phyloP scores from a whole-genome alignment of 2,329 filamentous ascomycete species.

The Fonsecaea pedrosoi region DNA sequence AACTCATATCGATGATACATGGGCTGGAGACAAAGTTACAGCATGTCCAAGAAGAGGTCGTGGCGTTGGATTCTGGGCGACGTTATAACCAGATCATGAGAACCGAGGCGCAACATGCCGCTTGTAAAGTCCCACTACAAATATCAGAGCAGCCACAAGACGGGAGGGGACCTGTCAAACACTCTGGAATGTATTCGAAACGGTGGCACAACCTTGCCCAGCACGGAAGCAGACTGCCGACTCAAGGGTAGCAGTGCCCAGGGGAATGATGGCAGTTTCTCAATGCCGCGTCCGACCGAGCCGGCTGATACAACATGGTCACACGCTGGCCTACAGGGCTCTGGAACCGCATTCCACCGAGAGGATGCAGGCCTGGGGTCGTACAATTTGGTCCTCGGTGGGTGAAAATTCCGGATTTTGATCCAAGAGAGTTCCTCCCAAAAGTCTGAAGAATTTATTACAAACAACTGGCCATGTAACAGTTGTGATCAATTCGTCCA shows the following conservation, averaged over 20 bases:
- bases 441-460: not conserved
- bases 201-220: too few species aligned
- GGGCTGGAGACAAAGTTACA: too few species aligned
- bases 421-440: not conserved
- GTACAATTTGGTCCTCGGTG: not conserved
- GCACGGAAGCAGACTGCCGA: too few species aligned
- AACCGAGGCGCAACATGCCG: conserved; percentile 5
- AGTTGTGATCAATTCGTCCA: not conserved
- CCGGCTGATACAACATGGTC: not conserved
- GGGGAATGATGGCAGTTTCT: too few species aligned
- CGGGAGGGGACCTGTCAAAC: too few species aligned
- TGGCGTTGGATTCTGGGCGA: too few species aligned
- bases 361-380: not conserved
- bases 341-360: not conserved
- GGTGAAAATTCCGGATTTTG: not conserved
- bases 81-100: not conserved
- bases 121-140: not conserved
- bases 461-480: not conserved
- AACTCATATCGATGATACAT: too few species aligned
- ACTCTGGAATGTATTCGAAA: too few species aligned
- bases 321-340: not conserved
- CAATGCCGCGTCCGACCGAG: too few species aligned
- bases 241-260: too few species aligned
- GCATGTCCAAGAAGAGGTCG: too few species aligned
- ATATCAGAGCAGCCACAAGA: too few species aligned